Conservation (phyloP, 345 rosid species). For the Populus davidiana region DNA sequence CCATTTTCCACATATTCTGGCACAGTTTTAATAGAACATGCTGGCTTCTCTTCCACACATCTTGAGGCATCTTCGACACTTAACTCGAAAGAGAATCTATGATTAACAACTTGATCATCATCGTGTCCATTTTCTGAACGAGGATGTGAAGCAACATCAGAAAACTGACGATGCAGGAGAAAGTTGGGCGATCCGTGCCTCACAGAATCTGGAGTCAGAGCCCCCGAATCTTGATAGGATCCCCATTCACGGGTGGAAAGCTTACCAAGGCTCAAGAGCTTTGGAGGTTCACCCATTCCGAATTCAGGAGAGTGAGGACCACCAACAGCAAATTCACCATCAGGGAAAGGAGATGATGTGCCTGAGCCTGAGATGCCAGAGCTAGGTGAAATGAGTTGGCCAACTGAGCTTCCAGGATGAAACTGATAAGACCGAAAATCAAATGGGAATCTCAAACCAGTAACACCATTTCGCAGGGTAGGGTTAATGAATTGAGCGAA, state of each 20-base stretch:
- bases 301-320: slow-evolving; percentile 55
- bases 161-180: slow-evolving; percentile 27
- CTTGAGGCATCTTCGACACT: slow-evolving; percentile 45
- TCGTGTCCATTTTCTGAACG: slow-evolving; percentile 16
- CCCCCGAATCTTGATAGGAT: slow-evolving; percentile 44
- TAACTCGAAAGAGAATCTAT: slow-evolving; percentile 61
- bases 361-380: slow-evolving; percentile 88
- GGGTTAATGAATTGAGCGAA: slow-evolving; percentile 80
- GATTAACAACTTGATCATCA: slow-evolving; percentile 29
- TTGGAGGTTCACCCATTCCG: slow-evolving; percentile 56
- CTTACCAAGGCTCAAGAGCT: slow-evolving; percentile 57
- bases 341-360: slow-evolving; percentile 88
- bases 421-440: slow-evolving; percentile 80
- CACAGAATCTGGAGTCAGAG: slow-evolving; percentile 51
- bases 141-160: slow-evolving; percentile 26
- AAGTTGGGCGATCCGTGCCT: slow-evolving; percentile 37
- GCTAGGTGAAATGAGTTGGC: slow-evolving; percentile 84
- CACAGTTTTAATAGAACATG: slow-evolving; percentile 37
- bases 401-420: slow-evolving; percentile 94
- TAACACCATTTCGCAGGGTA: slow-evolving; percentile 34
- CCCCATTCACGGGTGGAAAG: slow-evolving; percentile 38
- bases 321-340: slow-evolving; percentile 43
- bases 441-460: slow-evolving; percentile 44
- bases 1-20: slow-evolving; percentile 22
- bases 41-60: slow-evolving; percentile 43